These are phyloP conservation scores for Cadophora gregata DNA, from an alignment of 2,329 filamentous ascomycete genomes.

Conservation along the genomic window DNA sequence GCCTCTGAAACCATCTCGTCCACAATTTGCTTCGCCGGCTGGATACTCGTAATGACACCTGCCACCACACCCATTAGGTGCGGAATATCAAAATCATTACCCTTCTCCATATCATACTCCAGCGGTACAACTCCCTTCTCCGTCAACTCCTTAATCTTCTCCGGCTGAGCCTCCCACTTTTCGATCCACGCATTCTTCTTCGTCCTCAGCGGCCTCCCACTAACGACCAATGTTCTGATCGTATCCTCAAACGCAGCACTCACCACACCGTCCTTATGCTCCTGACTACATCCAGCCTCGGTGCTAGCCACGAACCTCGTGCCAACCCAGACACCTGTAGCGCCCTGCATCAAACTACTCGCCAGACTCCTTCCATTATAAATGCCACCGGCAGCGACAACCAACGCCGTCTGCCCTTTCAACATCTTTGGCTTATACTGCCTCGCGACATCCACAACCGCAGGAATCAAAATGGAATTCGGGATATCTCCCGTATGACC, in stretches of 20 bases:
- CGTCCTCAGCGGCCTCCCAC: slow-evolving; percentile 80
- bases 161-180: slow-evolving; percentile 78
- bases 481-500: slow-evolving; percentile 91
- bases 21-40: slow-evolving; percentile 86
- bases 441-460: slow-evolving; percentile 82
- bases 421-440: slow-evolving; percentile 64
- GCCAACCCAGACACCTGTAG: slow-evolving; percentile 90
- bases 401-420: slow-evolving; percentile 73
- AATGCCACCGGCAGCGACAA: slow-evolving; percentile 89
- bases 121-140: slow-evolving; percentile 80
- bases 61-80: slow-evolving; percentile 96
- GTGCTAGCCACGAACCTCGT: slow-evolving; percentile 86
- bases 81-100: slow-evolving; percentile 82
- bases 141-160: slow-evolving; percentile 77
- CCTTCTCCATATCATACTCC: slow-evolving; percentile 81
- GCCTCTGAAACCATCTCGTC: slow-evolving; percentile 86
- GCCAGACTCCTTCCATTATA: slow-evolving; percentile 83
- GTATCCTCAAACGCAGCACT: slow-evolving; percentile 81
- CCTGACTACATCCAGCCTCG: slow-evolving; percentile 80
- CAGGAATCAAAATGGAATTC: slow-evolving; percentile 84
- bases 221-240: slow-evolving; percentile 79
- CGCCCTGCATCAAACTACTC: slow-evolving; percentile 84
- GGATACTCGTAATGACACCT: slow-evolving; percentile 75
- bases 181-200: slow-evolving; percentile 83
- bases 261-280: slow-evolving; percentile 86